Base-by-base conservation (phyloP, 306 rosid genomes). In the Argentina anserina region DNA sequence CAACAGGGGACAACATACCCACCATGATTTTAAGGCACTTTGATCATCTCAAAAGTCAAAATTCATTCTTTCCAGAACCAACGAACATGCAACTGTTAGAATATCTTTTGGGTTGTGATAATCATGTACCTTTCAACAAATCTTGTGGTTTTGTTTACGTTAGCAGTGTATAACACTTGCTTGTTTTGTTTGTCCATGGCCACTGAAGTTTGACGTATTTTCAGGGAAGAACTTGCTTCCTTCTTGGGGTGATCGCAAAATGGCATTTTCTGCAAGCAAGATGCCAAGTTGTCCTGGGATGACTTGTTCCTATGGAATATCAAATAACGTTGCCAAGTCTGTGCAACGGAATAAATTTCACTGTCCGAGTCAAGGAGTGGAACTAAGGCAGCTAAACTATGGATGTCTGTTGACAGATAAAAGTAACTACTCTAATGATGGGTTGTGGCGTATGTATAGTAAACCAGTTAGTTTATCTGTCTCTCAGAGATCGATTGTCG, bases 181-280 rank as follows among this genome's bases (percentile, higher is more conserved):
- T 76, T 11, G 56, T 73, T 53, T 72, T 33, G 20, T 78, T 80
- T 79, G 62, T 74, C 41, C 79, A 34, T 55, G 61, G 58, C 18
- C 67, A 49, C 28, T 69, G 49, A 61, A 84, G 88, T 79, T 65
- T 67, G 58, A 75, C 81, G 70, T 82, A 63, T 76, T 79, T 52
- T 37, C 63, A 86, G 70, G 76, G 78, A 70, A 69, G 67, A 65
- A 58, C 31, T 81, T 74, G 31, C 47, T 69, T 65, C 73, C 56
- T 82, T 79, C 73, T 69, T 63, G 40, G 72, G 56, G 66, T 79
- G 81, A 83, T 79, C 45, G 69, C 69, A 73, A 73, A 75, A 90
- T 93, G 92, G 92, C 96, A 49, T 75, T 90, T 68, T 46, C 88
- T 70, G 80, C 87, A 74, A 82, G 85, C 89, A 90, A 81, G 85